A percentile compares a stretch with the other conserved stretches of the same genome.
Conservation (phyloP, 1,139 yeast genomes). For the Scheffersomyces lignicola region DNA sequence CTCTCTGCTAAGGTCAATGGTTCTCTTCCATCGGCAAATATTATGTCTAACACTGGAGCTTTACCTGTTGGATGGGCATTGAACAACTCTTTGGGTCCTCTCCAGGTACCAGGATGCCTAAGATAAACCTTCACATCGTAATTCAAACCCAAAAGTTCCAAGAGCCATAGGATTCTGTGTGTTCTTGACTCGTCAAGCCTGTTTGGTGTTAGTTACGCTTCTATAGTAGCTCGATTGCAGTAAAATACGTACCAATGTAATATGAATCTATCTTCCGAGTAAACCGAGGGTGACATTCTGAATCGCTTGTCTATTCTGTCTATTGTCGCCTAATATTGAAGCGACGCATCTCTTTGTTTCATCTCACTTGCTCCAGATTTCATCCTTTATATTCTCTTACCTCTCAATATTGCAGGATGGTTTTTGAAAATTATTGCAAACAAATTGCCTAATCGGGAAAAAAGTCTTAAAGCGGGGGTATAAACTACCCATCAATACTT, state of each 20-base stretch:
- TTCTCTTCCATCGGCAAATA: conserved; percentile 44
- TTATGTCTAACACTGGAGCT: conserved; percentile 52
- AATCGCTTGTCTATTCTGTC: no score
- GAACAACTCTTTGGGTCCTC: conserved; percentile 46
- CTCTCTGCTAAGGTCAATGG: conserved; percentile 43
- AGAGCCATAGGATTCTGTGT: conserved; percentile 53
- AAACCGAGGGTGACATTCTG: conserved; percentile 7
- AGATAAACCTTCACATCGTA: conserved; percentile 52
- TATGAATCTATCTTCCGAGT: conserved; percentile 23
- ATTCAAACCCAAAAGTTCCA: conserved; percentile 52
- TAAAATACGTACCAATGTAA: conserved; percentile 29
- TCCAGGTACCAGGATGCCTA: conserved; percentile 44
- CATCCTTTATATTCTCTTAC: no score
- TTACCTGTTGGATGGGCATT: conserved; percentile 59
- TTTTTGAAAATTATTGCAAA: neutral
- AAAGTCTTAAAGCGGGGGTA: neutral
- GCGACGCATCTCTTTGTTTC: no score
- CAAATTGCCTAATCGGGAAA: conserved; percentile 2
- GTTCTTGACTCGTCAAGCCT: conserved; percentile 57
- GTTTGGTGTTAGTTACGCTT: conserved; percentile 7
- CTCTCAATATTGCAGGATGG: neutral
- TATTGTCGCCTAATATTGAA: no score
- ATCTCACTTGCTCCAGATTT: no score
- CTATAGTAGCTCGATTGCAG: neutral
- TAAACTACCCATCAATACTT: neutral